phyloP scores from a whole-genome alignment of 148 eudicot genomes.

The Rhododendron henanense region DNA sequence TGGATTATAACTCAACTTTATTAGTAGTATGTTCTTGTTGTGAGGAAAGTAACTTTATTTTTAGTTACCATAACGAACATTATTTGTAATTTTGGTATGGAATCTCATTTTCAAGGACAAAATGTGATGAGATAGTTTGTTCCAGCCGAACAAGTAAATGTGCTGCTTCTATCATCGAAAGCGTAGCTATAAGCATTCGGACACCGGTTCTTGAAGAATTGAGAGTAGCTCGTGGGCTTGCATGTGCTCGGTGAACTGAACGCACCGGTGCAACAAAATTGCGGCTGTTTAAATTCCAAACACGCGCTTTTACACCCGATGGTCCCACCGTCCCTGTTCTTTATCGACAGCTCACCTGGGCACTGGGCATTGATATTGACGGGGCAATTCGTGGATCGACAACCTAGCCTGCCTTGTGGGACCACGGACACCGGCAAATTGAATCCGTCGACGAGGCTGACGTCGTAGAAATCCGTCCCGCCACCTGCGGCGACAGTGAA shows the following conservation, averaged over 20 bases:
- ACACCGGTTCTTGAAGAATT: not conserved
- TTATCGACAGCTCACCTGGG: not conserved
- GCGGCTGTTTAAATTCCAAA: conserved; percentile 1
- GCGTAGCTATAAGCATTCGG: conserved; percentile 10
- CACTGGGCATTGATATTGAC: conserved; percentile 12
- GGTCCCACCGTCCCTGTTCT: not conserved
- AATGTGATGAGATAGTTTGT: conserved; percentile 2
- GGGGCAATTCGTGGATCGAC: not conserved
- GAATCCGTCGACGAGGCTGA: conserved; percentile 13
- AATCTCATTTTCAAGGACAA: not conserved
- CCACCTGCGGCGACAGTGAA: not conserved
- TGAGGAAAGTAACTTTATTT: not conserved
- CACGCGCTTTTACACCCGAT: conserved; percentile 19
- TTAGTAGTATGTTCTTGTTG: too few relatives aligned
- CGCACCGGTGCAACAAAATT: conserved; percentile 2
- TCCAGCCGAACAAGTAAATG: not conserved
- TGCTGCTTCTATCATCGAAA: not conserved
- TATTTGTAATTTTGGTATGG: not conserved
- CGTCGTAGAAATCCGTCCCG: conserved; percentile 4
- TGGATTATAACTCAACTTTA: too few relatives aligned
- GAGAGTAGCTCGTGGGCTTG: conserved; percentile 3
- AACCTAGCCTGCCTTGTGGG: not conserved
- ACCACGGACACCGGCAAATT: conserved; percentile 5
- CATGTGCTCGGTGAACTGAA: not conserved
- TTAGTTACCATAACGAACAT: not conserved